Conservation (phyloP, 2,329 filamentous ascomycete genomes). For the Fusarium circinatum region DNA sequence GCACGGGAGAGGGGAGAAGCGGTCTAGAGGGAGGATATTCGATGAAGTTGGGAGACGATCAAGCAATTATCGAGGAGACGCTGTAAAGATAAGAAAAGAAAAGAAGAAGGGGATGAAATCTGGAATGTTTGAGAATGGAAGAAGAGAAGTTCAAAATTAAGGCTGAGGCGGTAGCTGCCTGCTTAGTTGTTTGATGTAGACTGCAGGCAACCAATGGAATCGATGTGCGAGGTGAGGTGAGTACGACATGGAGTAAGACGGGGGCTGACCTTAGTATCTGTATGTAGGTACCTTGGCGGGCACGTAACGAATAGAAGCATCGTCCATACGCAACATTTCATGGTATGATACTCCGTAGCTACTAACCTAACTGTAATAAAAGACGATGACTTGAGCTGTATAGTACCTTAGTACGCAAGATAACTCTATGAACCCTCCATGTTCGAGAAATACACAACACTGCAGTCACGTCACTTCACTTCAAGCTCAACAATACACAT, state of each 20-base stretch:
- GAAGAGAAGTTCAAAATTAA: constrained; percentile 24
- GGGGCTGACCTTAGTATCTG: not conserved
- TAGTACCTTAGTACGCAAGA: not conserved
- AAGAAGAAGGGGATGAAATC: not conserved
- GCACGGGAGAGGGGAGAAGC: not conserved
- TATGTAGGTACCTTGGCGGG: not conserved
- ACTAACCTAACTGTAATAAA: not conserved
- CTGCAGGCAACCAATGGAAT: constrained; percentile 43
- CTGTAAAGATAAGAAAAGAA: constrained; percentile 5
- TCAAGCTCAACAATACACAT: not conserved
- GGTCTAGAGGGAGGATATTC: not conserved
- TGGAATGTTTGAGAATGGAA: not conserved
- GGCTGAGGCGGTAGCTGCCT: constrained; percentile 37
- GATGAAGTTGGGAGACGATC: not conserved
- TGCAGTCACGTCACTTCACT: not conserved
- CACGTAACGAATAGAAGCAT: not conserved
- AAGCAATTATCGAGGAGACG: constrained; percentile 9
- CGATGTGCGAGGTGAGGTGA: constrained; percentile 4
- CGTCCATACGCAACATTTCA: not conserved
- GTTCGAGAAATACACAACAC: not conserved
- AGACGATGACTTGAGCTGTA: not conserved
- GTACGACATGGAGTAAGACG: constrained; percentile 21
- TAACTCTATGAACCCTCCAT: not conserved
- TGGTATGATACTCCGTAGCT: not conserved
- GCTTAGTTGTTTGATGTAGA: constrained; percentile 39